Percentiles rank a stretch among this genome's conserved stretches.
These are phyloP conservation scores for Chytridiales sp. DNA, from an alignment of 371 early-diverging fungal species.

Conservation along the genomic window DNA sequence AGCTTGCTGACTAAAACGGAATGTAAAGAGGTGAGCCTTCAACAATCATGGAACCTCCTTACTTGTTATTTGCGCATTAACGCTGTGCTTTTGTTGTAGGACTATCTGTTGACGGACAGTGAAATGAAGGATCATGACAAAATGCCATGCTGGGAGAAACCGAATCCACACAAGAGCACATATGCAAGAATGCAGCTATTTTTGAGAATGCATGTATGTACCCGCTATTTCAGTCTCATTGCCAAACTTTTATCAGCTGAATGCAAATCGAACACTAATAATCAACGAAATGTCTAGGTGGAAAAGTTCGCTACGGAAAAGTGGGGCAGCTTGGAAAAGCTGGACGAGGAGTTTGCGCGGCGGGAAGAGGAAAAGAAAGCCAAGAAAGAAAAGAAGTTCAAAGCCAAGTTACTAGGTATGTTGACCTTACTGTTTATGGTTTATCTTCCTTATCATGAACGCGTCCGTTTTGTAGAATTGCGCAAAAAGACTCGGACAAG, in stretches of 20 bases:
- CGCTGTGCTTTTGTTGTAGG: slow-evolving; percentile 50
- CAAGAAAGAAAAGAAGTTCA: slow-evolving; percentile 82
- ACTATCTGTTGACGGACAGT: slow-evolving; percentile 87
- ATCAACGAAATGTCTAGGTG: too few species aligned
- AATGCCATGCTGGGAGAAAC: slow-evolving; percentile 82
- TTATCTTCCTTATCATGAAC: not conserved
- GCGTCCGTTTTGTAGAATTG: slow-evolving; percentile 53
- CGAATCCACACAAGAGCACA: slow-evolving; percentile 92
- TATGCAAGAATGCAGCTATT: slow-evolving; percentile 96
- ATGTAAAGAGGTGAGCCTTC: slow-evolving; percentile 60
- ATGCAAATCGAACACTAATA: not conserved
- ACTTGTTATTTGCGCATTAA: not conserved
- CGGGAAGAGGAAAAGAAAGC: slow-evolving; percentile 77
- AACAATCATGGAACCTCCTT: not conserved
- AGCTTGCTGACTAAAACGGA: slow-evolving; percentile 94
- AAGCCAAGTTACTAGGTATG: slow-evolving; percentile 66
- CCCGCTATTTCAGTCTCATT: not conserved
- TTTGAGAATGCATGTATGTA: slow-evolving; percentile 71
- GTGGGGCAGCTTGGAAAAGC: slow-evolving; percentile 83
- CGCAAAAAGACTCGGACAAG: slow-evolving; percentile 81
- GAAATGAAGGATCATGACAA: slow-evolving; percentile 79
- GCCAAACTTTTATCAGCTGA: not conserved
- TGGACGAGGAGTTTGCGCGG: slow-evolving; percentile 87
- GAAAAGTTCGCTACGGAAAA: slow-evolving; percentile 91
- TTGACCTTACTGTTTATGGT: not conserved